Percentiles rank a stretch among this genome's conserved stretches.
These are phyloP conservation scores for Baorangia bicolor DNA, from an alignment of 768 basidiomycete genomes.

Conservation along the genomic window DNA sequence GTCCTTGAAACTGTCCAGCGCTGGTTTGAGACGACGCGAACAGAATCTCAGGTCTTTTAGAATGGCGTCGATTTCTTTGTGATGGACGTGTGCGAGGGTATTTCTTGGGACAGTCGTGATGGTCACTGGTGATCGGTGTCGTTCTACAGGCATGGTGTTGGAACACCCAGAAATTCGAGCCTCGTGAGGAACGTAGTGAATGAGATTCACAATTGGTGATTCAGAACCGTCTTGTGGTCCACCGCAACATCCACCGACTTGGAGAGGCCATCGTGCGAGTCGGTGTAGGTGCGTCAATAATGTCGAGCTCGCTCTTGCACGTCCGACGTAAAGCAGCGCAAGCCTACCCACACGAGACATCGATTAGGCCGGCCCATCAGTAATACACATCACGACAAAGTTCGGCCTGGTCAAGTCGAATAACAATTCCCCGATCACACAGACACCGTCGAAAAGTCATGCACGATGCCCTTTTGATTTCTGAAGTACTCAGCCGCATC, in stretches of 20 bases:
- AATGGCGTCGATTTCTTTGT: conserved; percentile 49
- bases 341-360: no score
- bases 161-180: neutral
- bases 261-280: neutral
- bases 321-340: no score
- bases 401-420: no score
- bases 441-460: neutral
- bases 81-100: conserved; percentile 20
- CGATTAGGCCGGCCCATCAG: no score
- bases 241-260: neutral
- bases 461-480: neutral
- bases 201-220: neutral
- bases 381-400: no score
- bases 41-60: conserved; percentile 60
- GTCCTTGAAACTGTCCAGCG: conserved; percentile 29
- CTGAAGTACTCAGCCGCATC: conserved; percentile 1
- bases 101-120: conserved; percentile 19
- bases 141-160: conserved; percentile 1
- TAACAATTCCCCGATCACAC: no score
- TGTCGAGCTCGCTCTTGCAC: no score
- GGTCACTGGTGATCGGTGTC: conserved; percentile 1
- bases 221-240: neutral
- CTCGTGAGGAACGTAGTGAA: neutral
- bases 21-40: conserved; percentile 51
- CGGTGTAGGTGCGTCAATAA: neutral